Evolutionary conservation across 2,329 filamentous ascomycete species (phyloP).

Genomic region (Colletotrichum theobromicola): DNA sequence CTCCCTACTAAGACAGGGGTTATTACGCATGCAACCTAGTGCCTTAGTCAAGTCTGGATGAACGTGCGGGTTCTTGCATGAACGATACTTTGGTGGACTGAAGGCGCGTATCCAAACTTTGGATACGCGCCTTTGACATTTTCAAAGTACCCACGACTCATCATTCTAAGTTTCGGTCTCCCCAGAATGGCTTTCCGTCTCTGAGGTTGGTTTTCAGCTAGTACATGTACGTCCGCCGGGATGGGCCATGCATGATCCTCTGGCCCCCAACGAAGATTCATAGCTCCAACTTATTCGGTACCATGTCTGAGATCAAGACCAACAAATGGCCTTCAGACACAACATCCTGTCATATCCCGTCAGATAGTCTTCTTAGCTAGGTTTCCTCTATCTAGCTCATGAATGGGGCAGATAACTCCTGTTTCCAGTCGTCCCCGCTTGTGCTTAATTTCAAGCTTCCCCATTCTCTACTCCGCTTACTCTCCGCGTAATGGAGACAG

Average conservation of each 20-base stretch:
- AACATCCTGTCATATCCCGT: no score
- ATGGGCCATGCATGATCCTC: not conserved
- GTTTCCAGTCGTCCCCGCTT: not conserved
- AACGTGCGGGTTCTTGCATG: not conserved
- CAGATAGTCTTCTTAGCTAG: not conserved
- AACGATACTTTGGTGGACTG: not conserved
- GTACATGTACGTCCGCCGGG: not conserved
- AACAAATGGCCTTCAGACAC: no score
- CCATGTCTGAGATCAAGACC: not conserved
- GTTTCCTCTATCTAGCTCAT: not conserved
- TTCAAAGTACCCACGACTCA: not conserved
- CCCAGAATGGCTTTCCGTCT: not conserved
- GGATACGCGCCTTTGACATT: no score
- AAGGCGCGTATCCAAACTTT: not conserved
- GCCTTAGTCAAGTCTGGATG: not conserved
- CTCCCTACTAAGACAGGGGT: not conserved
- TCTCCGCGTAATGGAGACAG: not conserved
- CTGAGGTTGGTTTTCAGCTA: not conserved
- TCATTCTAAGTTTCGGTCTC: not conserved
- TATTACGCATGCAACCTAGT: not conserved
- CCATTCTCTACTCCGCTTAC: not conserved
- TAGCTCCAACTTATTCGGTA: not conserved
- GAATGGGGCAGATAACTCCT: not conserved
- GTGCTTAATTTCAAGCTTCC: not conserved
- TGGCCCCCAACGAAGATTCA: not conserved